phyloP scores from a whole-genome alignment of 2,329 filamentous ascomycete genomes.

The Beauveria bassiana region DNA sequence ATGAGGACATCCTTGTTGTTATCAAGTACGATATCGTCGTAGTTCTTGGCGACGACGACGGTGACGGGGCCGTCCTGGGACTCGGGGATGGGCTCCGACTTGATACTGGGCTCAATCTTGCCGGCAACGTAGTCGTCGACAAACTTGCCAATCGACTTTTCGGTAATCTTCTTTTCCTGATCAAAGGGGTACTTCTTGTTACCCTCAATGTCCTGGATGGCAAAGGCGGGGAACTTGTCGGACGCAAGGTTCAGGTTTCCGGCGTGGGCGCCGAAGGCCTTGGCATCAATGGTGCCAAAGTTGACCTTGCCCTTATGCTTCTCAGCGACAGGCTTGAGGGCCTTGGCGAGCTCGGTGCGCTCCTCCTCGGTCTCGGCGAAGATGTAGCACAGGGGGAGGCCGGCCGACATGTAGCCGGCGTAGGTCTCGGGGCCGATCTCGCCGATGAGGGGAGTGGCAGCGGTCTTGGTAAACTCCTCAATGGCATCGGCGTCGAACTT shows the following conservation, averaged over 20 bases:
- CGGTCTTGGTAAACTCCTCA: slow-evolving; percentile 72
- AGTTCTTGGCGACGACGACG: slow-evolving; percentile 87
- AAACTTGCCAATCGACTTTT: slow-evolving; percentile 66
- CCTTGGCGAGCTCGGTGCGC: slow-evolving; percentile 67
- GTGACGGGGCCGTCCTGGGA: slow-evolving; percentile 83
- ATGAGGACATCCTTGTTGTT: slow-evolving; percentile 94
- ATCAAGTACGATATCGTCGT: slow-evolving; percentile 84
- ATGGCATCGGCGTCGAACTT: slow-evolving; percentile 78
- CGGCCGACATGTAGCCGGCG: slow-evolving; percentile 85
- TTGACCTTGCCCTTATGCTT: slow-evolving; percentile 92
- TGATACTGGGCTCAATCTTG: slow-evolving; percentile 93
- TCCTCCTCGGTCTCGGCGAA: slow-evolving; percentile 90
- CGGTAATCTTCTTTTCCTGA: slow-evolving; percentile 70
- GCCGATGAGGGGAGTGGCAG: slow-evolving; percentile 83
- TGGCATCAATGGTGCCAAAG: slow-evolving; percentile 96
- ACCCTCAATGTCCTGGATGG: slow-evolving; percentile 91
- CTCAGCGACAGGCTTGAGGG: slow-evolving; percentile 79
- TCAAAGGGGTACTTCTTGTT: slow-evolving; percentile 97
- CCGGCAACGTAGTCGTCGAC: slow-evolving; percentile 77
- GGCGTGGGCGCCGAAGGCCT: slow-evolving; percentile 87
- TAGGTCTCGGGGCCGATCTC: slow-evolving; percentile 98
- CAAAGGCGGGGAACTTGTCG: slow-evolving; percentile 93
- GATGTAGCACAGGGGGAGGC: slow-evolving; percentile 92
- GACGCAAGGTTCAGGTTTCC: slow-evolving; percentile 95
- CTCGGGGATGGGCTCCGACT: slow-evolving; percentile 95